Evolutionary conservation across 352 stramenopile species (phyloP), one percentile per base, ranked within the genome.

Genomic region (Pythium insidiosum): DNA sequence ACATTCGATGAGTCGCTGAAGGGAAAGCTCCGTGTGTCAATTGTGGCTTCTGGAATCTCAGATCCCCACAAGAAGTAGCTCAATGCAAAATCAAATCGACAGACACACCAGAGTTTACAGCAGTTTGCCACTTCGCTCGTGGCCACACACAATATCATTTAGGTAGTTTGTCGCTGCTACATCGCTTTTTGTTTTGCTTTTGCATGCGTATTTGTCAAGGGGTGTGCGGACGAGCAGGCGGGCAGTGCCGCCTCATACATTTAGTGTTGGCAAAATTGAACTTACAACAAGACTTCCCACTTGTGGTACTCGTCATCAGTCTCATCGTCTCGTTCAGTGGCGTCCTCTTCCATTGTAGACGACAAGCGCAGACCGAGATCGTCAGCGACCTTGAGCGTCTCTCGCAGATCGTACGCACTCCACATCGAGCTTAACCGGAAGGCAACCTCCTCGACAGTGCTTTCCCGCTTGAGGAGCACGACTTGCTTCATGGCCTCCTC

Each of bases 21-120:
- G 18, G 81, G 78, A 34, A 91, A 88, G 44, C 51, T 93, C 43
- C 81, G 81, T 45, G 79, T 94, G 28, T 95, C 86, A 18, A 73
- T 94, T 34, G 75, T 95, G 16, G 81, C 84, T 34, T 94, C 84
- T 25, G 80, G 81, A 47, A 94, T 95, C 52, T 54, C 73, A n/a
- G 80, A 88, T 52, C 64, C 63, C 9, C 72, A 86, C 28, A 88
- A 84, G 50, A 78, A 85, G 63, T 87, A 86, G 60, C n/a, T n/a
- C n/a, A n/a, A n/a, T n/a, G n/a, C n/a, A n/a, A n/a, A n/a, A n/a
- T n/a, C n/a, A n/a, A n/a, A n/a, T n/a, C n/a, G n/a, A n/a, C n/a
- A n/a, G n/a, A n/a, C n/a, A n/a, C n/a, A n/a, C n/a, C n/a, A n/a
- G n/a, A n/a, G n/a, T n/a, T n/a, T n/a, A n/a, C n/a, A n/a, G n/a